Percentiles rank a stretch among this genome's conserved stretches.
phyloP scores from a whole-genome alignment of 345 rosid species.

The Bruguiera sexangula region DNA sequence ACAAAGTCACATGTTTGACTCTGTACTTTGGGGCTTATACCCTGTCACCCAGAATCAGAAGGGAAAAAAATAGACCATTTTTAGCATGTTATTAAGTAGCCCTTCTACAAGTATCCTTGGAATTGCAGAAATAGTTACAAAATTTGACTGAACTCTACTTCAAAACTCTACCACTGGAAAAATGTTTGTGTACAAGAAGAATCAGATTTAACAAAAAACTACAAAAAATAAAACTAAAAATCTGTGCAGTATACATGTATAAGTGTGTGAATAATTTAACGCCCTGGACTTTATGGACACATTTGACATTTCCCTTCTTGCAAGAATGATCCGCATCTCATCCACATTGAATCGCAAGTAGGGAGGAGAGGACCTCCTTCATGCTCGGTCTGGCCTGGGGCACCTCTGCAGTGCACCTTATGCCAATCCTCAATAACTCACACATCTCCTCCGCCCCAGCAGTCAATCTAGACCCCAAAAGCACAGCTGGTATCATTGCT shows the following conservation, averaged over 20 bases:
- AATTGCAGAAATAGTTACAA: too few species aligned
- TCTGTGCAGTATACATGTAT: slow-evolving; percentile 2
- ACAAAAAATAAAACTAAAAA: background rate
- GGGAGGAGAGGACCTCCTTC: slow-evolving; percentile 66
- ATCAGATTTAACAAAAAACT: background rate
- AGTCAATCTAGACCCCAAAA: slow-evolving; percentile 58
- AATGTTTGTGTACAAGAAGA: background rate
- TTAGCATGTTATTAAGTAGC: too few species aligned
- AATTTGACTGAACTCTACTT: too few species aligned
- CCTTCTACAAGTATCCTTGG: too few species aligned
- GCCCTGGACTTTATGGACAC: slow-evolving; percentile 11
- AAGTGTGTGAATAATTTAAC: background rate
- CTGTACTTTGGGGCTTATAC: too few species aligned
- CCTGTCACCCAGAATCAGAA: too few species aligned
- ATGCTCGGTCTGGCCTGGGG: slow-evolving; percentile 88
- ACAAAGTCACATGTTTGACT: too few species aligned
- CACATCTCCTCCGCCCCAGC: slow-evolving; percentile 66
- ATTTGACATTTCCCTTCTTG: background rate
- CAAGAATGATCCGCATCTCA: background rate
- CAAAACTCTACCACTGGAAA: too few species aligned
- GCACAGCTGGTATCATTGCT: slow-evolving; percentile 36
- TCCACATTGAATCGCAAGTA: slow-evolving; percentile 1
- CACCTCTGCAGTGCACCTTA: slow-evolving; percentile 66
- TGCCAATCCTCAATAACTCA: slow-evolving; percentile 58
- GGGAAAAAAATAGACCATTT: too few species aligned